Conservation (phyloP, 139 green algal genomes). For the Chlorella sp. region DNA sequence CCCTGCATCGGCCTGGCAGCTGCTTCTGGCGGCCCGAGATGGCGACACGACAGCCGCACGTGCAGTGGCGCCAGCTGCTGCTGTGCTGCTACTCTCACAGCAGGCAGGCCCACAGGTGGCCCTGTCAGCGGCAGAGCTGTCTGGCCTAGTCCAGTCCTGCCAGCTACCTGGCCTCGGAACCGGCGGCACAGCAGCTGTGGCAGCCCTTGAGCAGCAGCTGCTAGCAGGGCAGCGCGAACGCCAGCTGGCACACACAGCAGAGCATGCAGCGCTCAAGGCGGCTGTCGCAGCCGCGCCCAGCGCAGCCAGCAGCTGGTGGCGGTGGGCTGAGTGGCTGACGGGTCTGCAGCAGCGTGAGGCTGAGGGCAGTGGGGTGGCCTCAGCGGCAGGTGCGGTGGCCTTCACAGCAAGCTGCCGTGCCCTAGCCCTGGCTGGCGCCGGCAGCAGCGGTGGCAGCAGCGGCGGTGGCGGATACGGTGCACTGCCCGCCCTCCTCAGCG, state of each 20-base stretch:
- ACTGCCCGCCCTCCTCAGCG: not conserved
- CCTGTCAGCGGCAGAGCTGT: too few species aligned
- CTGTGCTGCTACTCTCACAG: slow-evolving; percentile 14
- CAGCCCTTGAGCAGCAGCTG: slow-evolving; percentile 17
- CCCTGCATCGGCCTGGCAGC: not conserved
- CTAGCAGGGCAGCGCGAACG: not conserved
- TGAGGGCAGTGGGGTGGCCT: not conserved
- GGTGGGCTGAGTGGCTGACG: not conserved
- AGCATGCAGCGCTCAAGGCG: slow-evolving; percentile 33
- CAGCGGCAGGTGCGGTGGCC: not conserved
- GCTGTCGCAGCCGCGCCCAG: not conserved
- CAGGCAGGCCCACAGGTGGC: too few species aligned
- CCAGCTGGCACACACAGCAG: not conserved
- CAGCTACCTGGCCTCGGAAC: not conserved
- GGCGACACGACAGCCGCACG: not conserved
- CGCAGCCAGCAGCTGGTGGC: slow-evolving; percentile 15
- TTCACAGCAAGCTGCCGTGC: slow-evolving; percentile 12
- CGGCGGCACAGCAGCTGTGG: not conserved
- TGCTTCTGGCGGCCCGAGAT: slow-evolving; percentile 2
- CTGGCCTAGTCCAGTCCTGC: not conserved
- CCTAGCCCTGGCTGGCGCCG: not conserved
- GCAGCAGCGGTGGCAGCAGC: not conserved
- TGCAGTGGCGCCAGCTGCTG: not conserved
- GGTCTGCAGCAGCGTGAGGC: slow-evolving; percentile 1
- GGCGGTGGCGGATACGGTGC: not conserved